A percentile compares a stretch with the other conserved stretches of the same genome.
Conservation (phyloP, 257 asterid species). For the Capsicum rhomboideum region DNA sequence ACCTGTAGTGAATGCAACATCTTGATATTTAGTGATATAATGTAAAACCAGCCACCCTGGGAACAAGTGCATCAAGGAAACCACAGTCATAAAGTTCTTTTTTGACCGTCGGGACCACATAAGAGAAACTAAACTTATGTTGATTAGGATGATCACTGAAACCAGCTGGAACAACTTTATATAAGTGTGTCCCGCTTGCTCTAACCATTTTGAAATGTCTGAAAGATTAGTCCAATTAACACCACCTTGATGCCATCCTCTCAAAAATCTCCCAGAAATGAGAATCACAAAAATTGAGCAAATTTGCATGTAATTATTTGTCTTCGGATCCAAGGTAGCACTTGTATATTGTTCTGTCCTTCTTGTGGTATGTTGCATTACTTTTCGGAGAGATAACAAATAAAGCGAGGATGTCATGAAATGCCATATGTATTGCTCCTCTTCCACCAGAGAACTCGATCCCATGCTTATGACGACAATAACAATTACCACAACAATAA, state of each 20-base stretch:
- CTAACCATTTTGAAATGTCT: slow-evolving; percentile 73
- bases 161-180: slow-evolving; percentile 47
- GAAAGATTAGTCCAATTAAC: slow-evolving; percentile 90
- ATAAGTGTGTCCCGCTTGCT: slow-evolving; percentile 38
- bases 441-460: slow-evolving; percentile 94
- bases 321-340: background rate
- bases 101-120: slow-evolving; percentile 24
- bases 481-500: slow-evolving; percentile 32
- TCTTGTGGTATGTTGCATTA: slow-evolving; percentile 30
- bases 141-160: slow-evolving; percentile 40
- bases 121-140: slow-evolving; percentile 24
- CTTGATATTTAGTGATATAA: slow-evolving; percentile 36
- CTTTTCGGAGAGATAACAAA: slow-evolving; percentile 58
- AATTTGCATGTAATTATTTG: slow-evolving; percentile 14
- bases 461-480: slow-evolving; percentile 67
- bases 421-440: slow-evolving; percentile 90
- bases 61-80: slow-evolving; percentile 34
- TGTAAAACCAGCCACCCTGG: slow-evolving; percentile 47
- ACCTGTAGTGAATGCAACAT: slow-evolving; percentile 21
- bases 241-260: slow-evolving; percentile 99
- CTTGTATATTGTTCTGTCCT: slow-evolving; percentile 11
- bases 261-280: slow-evolving; percentile 64
- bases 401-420: slow-evolving; percentile 57
- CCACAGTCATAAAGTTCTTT: slow-evolving; percentile 14
- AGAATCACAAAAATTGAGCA: slow-evolving; percentile 34